phyloP scores from a whole-genome alignment of 2,329 filamentous ascomycete species.

The Calonectria hongkongensis region DNA sequence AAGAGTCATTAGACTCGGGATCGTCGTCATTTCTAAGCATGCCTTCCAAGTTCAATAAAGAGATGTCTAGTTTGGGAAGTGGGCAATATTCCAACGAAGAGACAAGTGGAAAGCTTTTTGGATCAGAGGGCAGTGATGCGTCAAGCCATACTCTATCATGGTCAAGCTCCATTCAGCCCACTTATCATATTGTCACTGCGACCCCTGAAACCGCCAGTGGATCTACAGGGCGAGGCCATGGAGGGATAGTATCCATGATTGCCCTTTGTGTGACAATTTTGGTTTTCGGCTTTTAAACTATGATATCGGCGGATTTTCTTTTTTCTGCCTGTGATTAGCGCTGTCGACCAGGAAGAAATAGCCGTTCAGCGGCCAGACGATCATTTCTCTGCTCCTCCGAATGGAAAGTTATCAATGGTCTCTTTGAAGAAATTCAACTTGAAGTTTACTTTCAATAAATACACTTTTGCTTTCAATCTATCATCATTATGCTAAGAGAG shows the following conservation, averaged over 20 bases:
- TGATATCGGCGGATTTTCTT: not conserved
- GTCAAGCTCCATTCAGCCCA: not conserved
- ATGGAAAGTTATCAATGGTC: not conserved
- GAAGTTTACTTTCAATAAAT: not conserved
- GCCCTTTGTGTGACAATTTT: not conserved
- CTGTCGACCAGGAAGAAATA: not conserved
- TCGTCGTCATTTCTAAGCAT: not conserved
- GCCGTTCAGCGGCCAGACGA: not conserved
- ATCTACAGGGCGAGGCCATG: not conserved
- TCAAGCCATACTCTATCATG: not conserved
- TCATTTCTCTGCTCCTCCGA: not conserved
- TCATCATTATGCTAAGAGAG: too few species aligned
- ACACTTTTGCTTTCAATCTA: not conserved
- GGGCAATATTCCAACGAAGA: not conserved
- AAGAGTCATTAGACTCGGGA: not conserved
- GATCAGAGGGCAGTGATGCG: not conserved
- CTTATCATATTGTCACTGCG: slow-evolving; percentile 1
- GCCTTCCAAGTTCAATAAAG: not conserved
- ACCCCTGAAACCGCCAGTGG: slow-evolving; percentile 1
- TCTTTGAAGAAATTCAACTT: not conserved
- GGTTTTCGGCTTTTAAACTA: not conserved
- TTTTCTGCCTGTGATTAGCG: not conserved
- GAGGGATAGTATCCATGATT: not conserved
- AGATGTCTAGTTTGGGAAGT: not conserved
- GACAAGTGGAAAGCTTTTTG: not conserved